Evolutionary conservation across 495 filamentous ascomycete species (phyloP).

Genomic region (Podospora conica): DNA sequence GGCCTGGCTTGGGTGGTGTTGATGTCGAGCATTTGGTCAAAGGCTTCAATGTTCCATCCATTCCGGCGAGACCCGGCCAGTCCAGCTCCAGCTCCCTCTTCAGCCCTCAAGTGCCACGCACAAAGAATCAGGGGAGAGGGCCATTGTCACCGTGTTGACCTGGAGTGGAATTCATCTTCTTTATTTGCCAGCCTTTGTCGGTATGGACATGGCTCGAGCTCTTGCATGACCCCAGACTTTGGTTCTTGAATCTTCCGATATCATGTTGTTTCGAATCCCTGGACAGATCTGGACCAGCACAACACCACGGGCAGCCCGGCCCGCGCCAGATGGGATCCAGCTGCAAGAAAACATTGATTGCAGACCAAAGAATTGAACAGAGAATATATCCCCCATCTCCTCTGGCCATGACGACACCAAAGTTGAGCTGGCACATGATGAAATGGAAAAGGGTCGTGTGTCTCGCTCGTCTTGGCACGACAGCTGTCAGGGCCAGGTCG

Average conservation of each 20-base stretch:
- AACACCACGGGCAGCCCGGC: too few relatives aligned
- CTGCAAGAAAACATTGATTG: background rate
- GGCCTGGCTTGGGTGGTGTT: background rate
- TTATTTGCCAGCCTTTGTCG: background rate
- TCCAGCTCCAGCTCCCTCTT: background rate
- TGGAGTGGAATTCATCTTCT: background rate
- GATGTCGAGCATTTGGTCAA: background rate
- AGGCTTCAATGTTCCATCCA: background rate
- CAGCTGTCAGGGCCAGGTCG: background rate
- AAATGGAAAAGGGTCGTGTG: background rate
- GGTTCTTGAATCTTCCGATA: background rate
- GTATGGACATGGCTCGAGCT: background rate
- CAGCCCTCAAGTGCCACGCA: background rate
- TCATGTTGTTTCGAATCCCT: background rate
- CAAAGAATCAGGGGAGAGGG: background rate
- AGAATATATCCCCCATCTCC: background rate
- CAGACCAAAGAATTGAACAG: background rate
- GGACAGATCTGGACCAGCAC: background rate
- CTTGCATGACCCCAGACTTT: background rate
- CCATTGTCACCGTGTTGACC: background rate
- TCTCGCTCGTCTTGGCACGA: background rate
- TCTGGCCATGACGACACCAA: background rate
- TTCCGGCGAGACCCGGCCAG: background rate
- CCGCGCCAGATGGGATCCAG: background rate
- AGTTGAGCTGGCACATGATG: background rate